phyloP scores from a whole-genome alignment of 176 grass and related monocot species.

The Musa schizocarpa region DNA sequence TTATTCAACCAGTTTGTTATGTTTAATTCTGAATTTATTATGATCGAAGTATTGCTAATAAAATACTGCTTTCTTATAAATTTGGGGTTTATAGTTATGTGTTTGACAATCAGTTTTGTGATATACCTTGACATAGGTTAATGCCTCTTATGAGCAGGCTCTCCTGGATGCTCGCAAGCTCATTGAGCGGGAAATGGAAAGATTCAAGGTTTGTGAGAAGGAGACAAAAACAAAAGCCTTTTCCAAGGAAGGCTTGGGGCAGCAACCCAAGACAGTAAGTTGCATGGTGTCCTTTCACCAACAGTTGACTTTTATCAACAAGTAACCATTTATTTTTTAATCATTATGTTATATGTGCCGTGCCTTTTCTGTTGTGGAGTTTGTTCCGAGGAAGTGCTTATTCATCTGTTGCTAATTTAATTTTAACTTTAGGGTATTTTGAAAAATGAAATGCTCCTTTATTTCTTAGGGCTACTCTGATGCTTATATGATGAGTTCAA shows the following conservation, averaged over 20 bases:
- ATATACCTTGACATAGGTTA: slow-evolving; percentile 83
- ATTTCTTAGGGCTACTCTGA: neutral
- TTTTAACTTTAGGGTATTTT: neutral
- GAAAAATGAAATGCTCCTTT: neutral
- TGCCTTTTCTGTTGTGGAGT: too few species aligned
- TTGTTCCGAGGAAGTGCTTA: neutral
- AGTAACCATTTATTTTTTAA: neutral
- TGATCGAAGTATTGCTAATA: neutral
- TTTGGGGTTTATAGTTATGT: slow-evolving; percentile 20
- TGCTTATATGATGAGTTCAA: neutral
- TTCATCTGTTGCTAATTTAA: neutral
- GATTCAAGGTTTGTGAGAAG: slow-evolving; percentile 99
- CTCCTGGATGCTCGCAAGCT: slow-evolving; percentile 94
- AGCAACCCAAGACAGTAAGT: slow-evolving; percentile 99
- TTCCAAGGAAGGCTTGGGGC: slow-evolving; percentile 95
- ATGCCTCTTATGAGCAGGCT: slow-evolving; percentile 94
- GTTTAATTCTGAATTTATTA: too few species aligned
- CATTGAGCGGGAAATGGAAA: slow-evolving; percentile 99
- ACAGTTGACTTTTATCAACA: neutral
- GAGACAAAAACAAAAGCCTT: slow-evolving; percentile 99
- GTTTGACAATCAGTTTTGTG: slow-evolving; percentile 54
- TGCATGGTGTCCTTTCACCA: slow-evolving; percentile 10
- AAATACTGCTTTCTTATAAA: slow-evolving; percentile 14
- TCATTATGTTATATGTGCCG: neutral
- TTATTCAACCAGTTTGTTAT: too few species aligned